Percentiles rank a stretch among this genome's conserved stretches.
Conservation (phyloP, 2,329 filamentous ascomycete species). For the Xylaria sp. region DNA sequence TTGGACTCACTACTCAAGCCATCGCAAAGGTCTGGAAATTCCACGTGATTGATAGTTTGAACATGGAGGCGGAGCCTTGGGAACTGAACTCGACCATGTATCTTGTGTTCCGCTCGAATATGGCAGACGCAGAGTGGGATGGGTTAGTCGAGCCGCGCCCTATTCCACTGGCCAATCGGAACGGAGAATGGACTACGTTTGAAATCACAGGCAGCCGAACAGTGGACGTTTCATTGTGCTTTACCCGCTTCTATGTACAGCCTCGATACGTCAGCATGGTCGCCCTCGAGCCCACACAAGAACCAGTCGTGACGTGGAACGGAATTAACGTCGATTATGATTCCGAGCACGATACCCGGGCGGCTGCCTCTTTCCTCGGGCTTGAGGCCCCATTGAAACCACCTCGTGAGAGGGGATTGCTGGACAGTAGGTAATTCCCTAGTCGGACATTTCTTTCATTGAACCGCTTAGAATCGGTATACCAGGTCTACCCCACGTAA, state of each 20-base stretch:
- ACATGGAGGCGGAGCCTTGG: constrained; percentile 5
- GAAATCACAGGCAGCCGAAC: background rate
- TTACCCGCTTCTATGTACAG: constrained; percentile 3
- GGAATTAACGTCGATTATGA: background rate
- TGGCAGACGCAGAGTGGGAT: background rate
- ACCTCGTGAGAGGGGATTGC: constrained; percentile 1
- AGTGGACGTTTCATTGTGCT: constrained; percentile 9
- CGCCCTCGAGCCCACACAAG: background rate
- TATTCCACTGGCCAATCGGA: background rate
- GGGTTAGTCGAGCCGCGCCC: background rate
- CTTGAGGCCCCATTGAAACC: background rate
- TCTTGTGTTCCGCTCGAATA: background rate
- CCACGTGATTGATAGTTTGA: background rate
- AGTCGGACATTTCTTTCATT: too few species aligned
- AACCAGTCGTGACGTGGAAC: constrained; percentile 6
- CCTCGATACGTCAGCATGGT: constrained; percentile 8
- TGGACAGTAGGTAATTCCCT: constrained; percentile 1
- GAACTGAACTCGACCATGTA: constrained; percentile 10
- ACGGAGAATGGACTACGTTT: constrained; percentile 12
- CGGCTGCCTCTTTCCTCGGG: background rate
- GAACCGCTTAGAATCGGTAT: too few species aligned
- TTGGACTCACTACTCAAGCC: background rate
- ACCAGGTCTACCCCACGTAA: background rate
- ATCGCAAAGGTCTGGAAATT: background rate
- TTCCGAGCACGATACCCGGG: constrained; percentile 1